Percentiles rank a stretch among this genome's conserved stretches.
Conservation (phyloP, 2,329 filamentous ascomycete species). For the Alternaria tenuissima region DNA sequence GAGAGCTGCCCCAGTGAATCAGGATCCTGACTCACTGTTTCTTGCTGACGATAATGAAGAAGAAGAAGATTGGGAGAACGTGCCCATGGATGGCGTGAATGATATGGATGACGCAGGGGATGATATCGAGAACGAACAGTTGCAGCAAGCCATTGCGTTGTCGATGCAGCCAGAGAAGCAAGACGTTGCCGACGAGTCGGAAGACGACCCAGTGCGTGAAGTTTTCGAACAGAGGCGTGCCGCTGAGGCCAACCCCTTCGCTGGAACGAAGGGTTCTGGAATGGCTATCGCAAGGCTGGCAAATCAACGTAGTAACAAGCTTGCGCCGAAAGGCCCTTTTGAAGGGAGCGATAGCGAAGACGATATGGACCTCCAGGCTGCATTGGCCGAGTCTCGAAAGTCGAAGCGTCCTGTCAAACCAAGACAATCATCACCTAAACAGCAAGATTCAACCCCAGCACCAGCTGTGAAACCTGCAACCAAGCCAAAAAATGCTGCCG, state of each 20-base stretch:
- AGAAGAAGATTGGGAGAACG: slow-evolving; percentile 51
- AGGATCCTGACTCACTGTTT: slow-evolving; percentile 65
- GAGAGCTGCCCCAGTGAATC: slow-evolving; percentile 29
- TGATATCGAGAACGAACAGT: slow-evolving; percentile 74
- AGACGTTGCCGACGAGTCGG: slow-evolving; percentile 58
- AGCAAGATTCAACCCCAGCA: slow-evolving; percentile 17
- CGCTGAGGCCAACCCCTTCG: slow-evolving; percentile 54
- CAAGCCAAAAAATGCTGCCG: slow-evolving; percentile 63
- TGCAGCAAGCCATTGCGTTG: slow-evolving; percentile 83
- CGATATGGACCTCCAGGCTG: slow-evolving; percentile 77
- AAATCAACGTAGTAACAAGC: slow-evolving; percentile 74
- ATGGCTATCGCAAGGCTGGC: slow-evolving; percentile 76
- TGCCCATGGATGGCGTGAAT: slow-evolving; percentile 57
- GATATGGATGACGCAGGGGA: slow-evolving; percentile 63
- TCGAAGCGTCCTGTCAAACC: slow-evolving; percentile 46
- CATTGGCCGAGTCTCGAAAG: slow-evolving; percentile 75
- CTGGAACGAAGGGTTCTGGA: slow-evolving; percentile 52
- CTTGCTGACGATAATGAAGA: slow-evolving; percentile 57
- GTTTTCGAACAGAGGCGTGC: slow-evolving; percentile 57
- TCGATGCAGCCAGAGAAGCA: slow-evolving; percentile 71
- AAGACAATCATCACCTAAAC: slow-evolving; percentile 45
- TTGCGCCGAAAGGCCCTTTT: slow-evolving; percentile 43
- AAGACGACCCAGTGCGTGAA: slow-evolving; percentile 55
- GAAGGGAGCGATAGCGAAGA: slow-evolving; percentile 69
- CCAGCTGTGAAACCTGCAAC: slow-evolving; percentile 41